Conservation (phyloP, 1,284 basidiomycete species). For the Leucoagaricus sp. region DNA sequence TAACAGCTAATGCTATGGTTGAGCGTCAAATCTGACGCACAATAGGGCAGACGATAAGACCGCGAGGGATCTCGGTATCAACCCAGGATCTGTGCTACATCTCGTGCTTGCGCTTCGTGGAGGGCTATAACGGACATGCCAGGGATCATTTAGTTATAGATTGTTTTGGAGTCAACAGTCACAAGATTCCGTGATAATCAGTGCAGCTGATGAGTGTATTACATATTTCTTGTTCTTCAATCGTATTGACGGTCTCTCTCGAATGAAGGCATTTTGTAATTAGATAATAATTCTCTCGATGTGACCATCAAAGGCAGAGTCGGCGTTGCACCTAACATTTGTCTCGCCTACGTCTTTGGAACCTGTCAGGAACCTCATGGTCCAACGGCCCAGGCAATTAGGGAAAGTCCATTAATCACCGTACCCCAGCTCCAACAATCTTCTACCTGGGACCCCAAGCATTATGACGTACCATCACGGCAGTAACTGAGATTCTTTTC, state of each 20-base stretch:
- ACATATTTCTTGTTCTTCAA: constrained; percentile 5
- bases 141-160: not conserved
- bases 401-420: too few relatives aligned
- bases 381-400: too few relatives aligned
- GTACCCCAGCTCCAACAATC: too few relatives aligned
- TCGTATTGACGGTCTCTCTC: constrained; percentile 3
- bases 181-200: not conserved
- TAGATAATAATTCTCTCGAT: not conserved
- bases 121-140: constrained; percentile 41
- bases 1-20: constrained; percentile 20
- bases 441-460: too few relatives aligned
- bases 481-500: too few relatives aligned
- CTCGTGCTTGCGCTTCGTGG: constrained; percentile 92
- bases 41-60: constrained; percentile 84
- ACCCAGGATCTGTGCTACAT: constrained; percentile 85
- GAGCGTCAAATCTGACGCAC: not conserved
- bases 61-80: constrained; percentile 81
- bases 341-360: too few relatives aligned
- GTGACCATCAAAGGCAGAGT: not conserved
- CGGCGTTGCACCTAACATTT: too few relatives aligned
- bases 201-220: constrained; percentile 8
- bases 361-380: too few relatives aligned
- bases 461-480: too few relatives aligned
- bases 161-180: too few relatives aligned
- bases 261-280: not conserved